These are phyloP conservation scores for Colletotrichum simmondsii DNA, from an alignment of 2,329 filamentous ascomycete genomes.

Conservation along the genomic window DNA sequence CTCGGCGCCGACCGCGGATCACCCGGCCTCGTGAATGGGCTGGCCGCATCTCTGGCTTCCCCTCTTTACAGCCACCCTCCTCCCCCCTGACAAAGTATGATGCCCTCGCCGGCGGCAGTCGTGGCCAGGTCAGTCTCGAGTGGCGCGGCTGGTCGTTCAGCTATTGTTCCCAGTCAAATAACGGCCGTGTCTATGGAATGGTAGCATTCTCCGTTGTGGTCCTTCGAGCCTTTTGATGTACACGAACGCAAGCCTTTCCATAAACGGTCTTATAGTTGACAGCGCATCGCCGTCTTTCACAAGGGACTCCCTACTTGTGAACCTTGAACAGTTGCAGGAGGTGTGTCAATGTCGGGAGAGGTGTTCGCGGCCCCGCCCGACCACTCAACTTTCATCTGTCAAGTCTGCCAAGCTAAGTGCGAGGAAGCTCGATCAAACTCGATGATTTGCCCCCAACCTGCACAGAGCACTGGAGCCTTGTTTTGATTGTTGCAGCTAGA, in stretches of 20 bases:
- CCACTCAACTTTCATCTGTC: conserved; percentile 12
- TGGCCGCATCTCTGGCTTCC: conserved; percentile 19
- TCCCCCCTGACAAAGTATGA: neutral
- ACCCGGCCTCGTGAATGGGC: conserved; percentile 1
- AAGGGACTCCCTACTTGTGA: conserved; percentile 15
- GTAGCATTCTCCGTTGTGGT: neutral
- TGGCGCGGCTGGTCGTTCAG: neutral
- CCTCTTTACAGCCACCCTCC: neutral
- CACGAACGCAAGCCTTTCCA: conserved; percentile 44
- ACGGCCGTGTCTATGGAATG: neutral
- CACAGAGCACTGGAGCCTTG: conserved; percentile 4
- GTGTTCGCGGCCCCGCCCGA: conserved; percentile 11
- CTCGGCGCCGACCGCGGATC: conserved; percentile 1
- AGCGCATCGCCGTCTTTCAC: conserved; percentile 39
- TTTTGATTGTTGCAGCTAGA: neutral
- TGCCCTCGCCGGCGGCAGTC: conserved; percentile 16
- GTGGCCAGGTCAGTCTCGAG: conserved; percentile 1
- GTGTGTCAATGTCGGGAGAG: neutral
- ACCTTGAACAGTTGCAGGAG: neutral
- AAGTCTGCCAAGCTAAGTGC: neutral
- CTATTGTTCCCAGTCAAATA: neutral
- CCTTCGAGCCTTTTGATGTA: neutral
- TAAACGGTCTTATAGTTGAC: conserved; percentile 42
- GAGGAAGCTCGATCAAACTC: neutral
- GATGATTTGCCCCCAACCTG: neutral